Base-by-base conservation (phyloP, 164 flowering plant genomes). In the Cinnamomum micranthum region DNA sequence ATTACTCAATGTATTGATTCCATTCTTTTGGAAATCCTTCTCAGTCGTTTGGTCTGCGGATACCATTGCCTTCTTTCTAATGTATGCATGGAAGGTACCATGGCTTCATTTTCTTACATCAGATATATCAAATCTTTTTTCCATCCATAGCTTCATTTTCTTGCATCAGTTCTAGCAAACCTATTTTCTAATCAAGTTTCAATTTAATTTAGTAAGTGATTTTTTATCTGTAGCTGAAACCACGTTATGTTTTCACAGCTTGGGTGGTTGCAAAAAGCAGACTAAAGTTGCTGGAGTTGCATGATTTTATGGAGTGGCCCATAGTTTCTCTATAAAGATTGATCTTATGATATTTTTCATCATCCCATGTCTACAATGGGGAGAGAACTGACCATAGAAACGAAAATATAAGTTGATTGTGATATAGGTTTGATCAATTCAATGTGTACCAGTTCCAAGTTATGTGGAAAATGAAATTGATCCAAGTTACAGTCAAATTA, bases 71-170 rank as follows among this genome's bases (percentile, higher is more conserved):
- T 95, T 95, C 84, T 85, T 95, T 76, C 88, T 82, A 63, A 93
- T 93, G 98, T 95, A 92, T 82, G 93, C 96, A 13, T 95, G 99
- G 99, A 95, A 95, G 97, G 99, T 95, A 87, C 22, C 55, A 25
- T 73, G n/a, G 33, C 1, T 33, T 25, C 14, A 73, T 67, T 31
- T 73, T 65, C 33, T 67, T 50, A 17, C 23, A 20, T 50, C 17
- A 64, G 67, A 25, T 64, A 20, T 67, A 6, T 19, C 20, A 67
- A 31, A 4, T 31, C 19, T 9, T 17, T 35, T 1, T 31, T 67
- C 47, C 47, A 0, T 6, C 47, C 47, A 35, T 67, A 67, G 17
- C 47, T 64, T 23, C 28, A 67, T 7, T 28, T 55, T 55, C n/a
- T 55, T 12, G n/a, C 17, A 28, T 28, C 41, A 19, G 19, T 17